Evolutionary conservation across 2,329 filamentous ascomycete genomes (phyloP).

Genomic region (Cadophora luteo-olivacea): DNA sequence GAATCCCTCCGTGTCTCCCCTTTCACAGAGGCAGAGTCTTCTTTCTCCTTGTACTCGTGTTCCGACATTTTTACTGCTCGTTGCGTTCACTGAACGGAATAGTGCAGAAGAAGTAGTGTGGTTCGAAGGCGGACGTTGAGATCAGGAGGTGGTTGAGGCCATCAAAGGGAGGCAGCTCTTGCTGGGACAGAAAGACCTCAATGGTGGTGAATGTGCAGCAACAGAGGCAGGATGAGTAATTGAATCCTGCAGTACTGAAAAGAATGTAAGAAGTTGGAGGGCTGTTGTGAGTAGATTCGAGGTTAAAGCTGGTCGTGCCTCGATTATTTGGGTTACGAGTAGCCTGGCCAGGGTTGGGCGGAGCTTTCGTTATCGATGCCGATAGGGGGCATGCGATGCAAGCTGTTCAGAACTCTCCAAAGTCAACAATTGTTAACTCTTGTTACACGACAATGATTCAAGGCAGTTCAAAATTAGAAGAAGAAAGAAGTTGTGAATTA

Average conservation of each 20-base stretch:
- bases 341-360: slow-evolving; percentile 4
- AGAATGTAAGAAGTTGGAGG: slow-evolving; percentile 1
- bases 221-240: neutral
- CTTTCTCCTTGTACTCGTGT: slow-evolving; percentile 30
- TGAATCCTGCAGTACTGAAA: neutral
- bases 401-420: slow-evolving; percentile 7
- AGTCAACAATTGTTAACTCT: neutral
- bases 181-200: neutral
- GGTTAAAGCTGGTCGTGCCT: slow-evolving; percentile 5
- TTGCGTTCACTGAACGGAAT: neutral
- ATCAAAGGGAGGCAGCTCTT: slow-evolving; percentile 23
- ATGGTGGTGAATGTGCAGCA: slow-evolving; percentile 1
- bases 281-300: neutral
- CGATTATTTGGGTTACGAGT: neutral
- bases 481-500: neutral
- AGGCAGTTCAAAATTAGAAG: neutral
- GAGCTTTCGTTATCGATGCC: neutral
- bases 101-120: slow-evolving; percentile 11
- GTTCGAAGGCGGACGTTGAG: slow-evolving; percentile 5
- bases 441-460: neutral
- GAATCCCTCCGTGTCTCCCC: slow-evolving; percentile 25
- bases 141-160: slow-evolving; percentile 26
- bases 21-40: slow-evolving; percentile 25
- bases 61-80: slow-evolving; percentile 31
- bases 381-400: neutral